These are phyloP conservation scores for Pseudoperonospora humuli DNA, from an alignment of 352 stramenopile genomes.

Conservation along the genomic window DNA sequence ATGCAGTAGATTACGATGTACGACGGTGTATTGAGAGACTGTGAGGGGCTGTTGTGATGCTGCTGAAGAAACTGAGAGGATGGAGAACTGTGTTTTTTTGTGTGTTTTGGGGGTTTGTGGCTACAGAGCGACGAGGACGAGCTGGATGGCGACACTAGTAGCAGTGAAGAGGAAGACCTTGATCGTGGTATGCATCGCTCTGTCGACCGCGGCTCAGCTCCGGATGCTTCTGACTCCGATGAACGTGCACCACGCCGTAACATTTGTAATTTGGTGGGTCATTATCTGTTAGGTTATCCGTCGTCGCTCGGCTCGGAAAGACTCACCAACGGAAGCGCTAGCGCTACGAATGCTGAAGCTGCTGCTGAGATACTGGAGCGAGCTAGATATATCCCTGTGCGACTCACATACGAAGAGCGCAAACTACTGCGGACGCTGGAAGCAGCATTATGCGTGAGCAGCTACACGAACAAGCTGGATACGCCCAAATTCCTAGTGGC, in stretches of 20 bases:
- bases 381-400: slow-evolving; percentile 94
- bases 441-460: slow-evolving; percentile 87
- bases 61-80: slow-evolving; percentile 5
- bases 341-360: slow-evolving; percentile 7
- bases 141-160: slow-evolving; percentile 34
- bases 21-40: slow-evolving; percentile 2
- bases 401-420: slow-evolving; percentile 91
- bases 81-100: slow-evolving; percentile 1
- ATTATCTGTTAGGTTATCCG: slow-evolving; percentile 74
- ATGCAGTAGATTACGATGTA: slow-evolving; percentile 33
- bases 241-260: slow-evolving; percentile 44
- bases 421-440: slow-evolving; percentile 92
- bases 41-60: background rate
- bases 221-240: slow-evolving; percentile 33
- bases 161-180: slow-evolving; percentile 35
- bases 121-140: slow-evolving; percentile 38
- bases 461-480: slow-evolving; percentile 93
- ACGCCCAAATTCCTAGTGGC: slow-evolving; percentile 47
- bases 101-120: background rate
- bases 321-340: slow-evolving; percentile 12
- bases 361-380: slow-evolving; percentile 75
- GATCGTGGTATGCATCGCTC: slow-evolving; percentile 22
- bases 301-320: slow-evolving; percentile 22
- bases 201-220: slow-evolving; percentile 16
- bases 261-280: slow-evolving; percentile 85